Base-by-base conservation (phyloP, 305 asterid species). In the Fraxinus sp. region DNA sequence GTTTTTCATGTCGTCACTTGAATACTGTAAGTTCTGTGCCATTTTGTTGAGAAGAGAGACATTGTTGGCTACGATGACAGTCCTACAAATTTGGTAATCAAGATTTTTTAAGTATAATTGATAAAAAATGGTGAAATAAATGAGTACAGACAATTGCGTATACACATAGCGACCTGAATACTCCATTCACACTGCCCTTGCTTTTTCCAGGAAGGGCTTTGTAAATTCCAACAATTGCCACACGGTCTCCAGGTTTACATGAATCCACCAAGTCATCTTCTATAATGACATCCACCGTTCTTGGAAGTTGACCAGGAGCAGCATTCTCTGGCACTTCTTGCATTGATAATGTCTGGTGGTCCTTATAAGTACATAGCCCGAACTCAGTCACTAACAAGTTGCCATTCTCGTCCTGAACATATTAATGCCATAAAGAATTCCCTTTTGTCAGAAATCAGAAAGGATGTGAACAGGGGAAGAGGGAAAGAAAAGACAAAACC, bases 171-270 rank as follows among this genome's bases (percentile, higher is more conserved):
- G 46, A 95, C 99, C 98, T 96, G 95, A 96, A 94, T 80, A 94
- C 97, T 82, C 99, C 99, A 89, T 96, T 94, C 85, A 96, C 92
- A 80, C 97, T 81, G 78, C 99, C 99, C 85, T 92, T 92, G 89
- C 97, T 96, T 84, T 87, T 92, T 41, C 98, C 97, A 32, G 98
- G 94, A 78, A 96, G 90, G 76, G 99, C 98, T 86, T 96, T 96
- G 89, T 96, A 96, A 84, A 93, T 91, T 84, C 98, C 99, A 89
- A 94, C 97, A 86, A 92, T 84, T 44, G 97, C 98, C 78, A 95
- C 97, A 30, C 99, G 97, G 86, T 96, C 99, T 73, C 99, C 99
- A 18, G 99, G 98, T 88, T 95, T 95, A 89, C 99, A 94, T 46
- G 97, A 88, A 90, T 95, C 99, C 84, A 96, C 99, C 81, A 96